These are phyloP conservation scores for Xylariaceae sp. DNA, from an alignment of 2,329 filamentous ascomycete genomes.

Conservation along the genomic window DNA sequence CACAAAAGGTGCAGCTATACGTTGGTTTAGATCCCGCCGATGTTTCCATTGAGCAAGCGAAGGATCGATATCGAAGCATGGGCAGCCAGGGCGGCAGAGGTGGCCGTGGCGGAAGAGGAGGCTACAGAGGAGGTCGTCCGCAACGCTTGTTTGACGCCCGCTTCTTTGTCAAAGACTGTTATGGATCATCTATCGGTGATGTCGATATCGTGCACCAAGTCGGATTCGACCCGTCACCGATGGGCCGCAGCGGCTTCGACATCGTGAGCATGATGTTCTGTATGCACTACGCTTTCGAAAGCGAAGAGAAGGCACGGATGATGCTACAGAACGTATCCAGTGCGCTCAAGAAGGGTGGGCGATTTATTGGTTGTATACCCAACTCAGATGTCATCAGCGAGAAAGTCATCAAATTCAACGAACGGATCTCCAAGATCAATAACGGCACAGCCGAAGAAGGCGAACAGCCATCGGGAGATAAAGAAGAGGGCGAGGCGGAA, in stretches of 20 bases:
- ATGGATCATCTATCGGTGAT: conserved; percentile 74
- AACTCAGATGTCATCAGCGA: conserved; percentile 86
- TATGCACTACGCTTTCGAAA: conserved; percentile 98
- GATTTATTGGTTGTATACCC: conserved; percentile 93
- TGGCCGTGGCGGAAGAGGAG: conserved; percentile 45
- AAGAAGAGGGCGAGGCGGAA: conserved; percentile 57
- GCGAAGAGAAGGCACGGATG: conserved; percentile 77
- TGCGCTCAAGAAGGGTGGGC: conserved; percentile 84
- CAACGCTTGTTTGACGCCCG: conserved; percentile 72
- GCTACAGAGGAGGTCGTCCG: conserved; percentile 41
- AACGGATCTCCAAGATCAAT: conserved; percentile 41
- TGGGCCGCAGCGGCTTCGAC: conserved; percentile 80
- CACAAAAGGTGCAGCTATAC: conserved; percentile 86
- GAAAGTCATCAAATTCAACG: conserved; percentile 72
- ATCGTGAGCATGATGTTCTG: conserved; percentile 99
- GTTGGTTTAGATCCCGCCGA: conserved; percentile 92
- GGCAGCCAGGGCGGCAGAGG: conserved; percentile 49
- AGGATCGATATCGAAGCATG: conserved; percentile 76
- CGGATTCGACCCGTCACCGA: conserved; percentile 73
- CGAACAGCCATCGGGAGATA: conserved; percentile 29
- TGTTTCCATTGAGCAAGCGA: conserved; percentile 84
- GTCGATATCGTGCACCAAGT: conserved; percentile 78
- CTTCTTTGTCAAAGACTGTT: conserved; percentile 90
- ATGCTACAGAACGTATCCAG: conserved; percentile 94
- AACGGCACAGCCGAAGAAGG: conserved; percentile 28